Percentiles rank a stretch among this genome's conserved stretches.
phyloP scores from a whole-genome alignment of 345 rosid genomes.

The Jatropha curcas region DNA sequence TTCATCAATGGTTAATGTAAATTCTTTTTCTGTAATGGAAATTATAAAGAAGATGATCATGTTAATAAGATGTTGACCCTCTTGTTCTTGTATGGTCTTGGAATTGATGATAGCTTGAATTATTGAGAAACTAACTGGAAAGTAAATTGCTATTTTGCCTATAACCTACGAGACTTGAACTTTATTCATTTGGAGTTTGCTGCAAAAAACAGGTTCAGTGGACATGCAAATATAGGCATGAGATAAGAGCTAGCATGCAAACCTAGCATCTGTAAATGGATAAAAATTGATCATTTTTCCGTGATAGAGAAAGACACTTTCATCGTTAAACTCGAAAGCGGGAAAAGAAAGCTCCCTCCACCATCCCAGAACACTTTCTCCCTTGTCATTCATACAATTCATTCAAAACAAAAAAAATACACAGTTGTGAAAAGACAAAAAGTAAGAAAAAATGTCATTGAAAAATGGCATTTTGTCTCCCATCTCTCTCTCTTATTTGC shows the following conservation, averaged over 20 bases:
- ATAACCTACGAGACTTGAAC: background rate
- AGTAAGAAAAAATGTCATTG: conserved; percentile 30
- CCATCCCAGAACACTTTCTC: conserved; percentile 17
- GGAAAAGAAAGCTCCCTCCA: conserved; percentile 36
- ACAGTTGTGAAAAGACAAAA: conserved; percentile 44
- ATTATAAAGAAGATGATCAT: background rate
- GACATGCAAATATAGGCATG: conserved; percentile 7
- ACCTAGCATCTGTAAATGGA: conserved; percentile 15
- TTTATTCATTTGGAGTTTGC: background rate
- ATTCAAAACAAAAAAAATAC: conserved; percentile 18
- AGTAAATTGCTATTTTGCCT: background rate
- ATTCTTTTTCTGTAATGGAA: background rate
- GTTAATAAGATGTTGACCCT: background rate
- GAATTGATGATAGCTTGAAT: conserved; percentile 35
- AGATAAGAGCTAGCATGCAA: conserved; percentile 13
- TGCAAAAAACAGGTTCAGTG: conserved; percentile 5
- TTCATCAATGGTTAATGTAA: background rate
- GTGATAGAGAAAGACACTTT: conserved; percentile 59
- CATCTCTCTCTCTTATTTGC: conserved; percentile 25
- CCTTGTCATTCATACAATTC: conserved; percentile 27
- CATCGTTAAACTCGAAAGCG: conserved; percentile 56
- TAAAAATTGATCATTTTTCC: conserved; percentile 32
- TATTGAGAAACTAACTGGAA: background rate
- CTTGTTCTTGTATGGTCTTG: background rate
- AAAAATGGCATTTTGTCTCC: conserved; percentile 37